Base-by-base conservation (phyloP, 345 rosid species). In the Trapa incisa region DNA sequence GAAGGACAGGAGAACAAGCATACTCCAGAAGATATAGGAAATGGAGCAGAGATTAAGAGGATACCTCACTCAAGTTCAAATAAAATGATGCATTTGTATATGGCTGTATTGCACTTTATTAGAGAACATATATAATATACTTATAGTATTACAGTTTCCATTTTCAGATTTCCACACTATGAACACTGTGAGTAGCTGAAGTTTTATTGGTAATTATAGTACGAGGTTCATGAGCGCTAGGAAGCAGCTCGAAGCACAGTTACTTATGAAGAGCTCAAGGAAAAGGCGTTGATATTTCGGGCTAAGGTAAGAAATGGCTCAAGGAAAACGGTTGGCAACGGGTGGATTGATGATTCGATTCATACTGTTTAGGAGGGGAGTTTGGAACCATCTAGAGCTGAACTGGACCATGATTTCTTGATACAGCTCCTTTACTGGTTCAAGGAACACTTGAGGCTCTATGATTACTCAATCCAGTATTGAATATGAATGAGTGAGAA, bases 361-460 rank as follows among this genome's bases (percentile, higher is more conserved):
- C 29, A 22, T 0, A 69, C 47, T 84, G 72, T 69, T 73, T 76
- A 93, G 98, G 96, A 85, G 72, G 95, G 96, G 69, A 88, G 76
- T 67, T 84, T 85, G 57, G 80, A 79, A 65, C 91, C 96, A n/a
- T 78, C 86, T 65, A 75, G 83, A 81, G 42, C 47, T 0, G 96
- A 90, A 71, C 82, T 67, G 74, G 86, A 80, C 43, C 84, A 86
- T 52, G 92, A 95, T 74, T 90, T 93, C 91, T 78, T 90, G 74
- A 87, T 90, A 72, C 97, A 93, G 87, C 82, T 90, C 75, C 96
- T 93, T 79, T 90, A 80, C 87, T 90, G 97, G 98, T 93, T 90
- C 83, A 90, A 88, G 75, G 78, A 67, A 71, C 79, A 91, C 50
- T 93, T 93, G 92, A 88, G 98, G 98, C 68, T 65, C 89, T 68